Conservation (phyloP, 495 filamentous ascomycete genomes). For the Rhizodiscina lignyota region DNA sequence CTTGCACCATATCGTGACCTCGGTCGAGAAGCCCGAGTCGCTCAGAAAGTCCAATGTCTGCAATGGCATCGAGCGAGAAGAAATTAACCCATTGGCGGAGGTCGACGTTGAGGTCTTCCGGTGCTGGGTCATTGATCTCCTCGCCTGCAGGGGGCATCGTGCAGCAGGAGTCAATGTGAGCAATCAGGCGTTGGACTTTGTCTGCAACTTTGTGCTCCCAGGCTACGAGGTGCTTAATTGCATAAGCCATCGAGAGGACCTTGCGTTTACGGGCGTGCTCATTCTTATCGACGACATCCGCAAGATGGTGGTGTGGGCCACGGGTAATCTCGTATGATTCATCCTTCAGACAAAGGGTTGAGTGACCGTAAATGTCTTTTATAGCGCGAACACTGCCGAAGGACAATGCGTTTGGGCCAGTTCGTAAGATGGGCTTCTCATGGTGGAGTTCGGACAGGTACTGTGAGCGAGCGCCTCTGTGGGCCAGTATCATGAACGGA, state of each 20-base stretch:
- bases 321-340: slow-evolving; percentile 24
- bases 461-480: slow-evolving; percentile 27
- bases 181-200: slow-evolving; percentile 8
- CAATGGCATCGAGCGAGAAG: slow-evolving; percentile 22
- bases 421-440: slow-evolving; percentile 28
- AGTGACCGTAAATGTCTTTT: slow-evolving; percentile 39
- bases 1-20: slow-evolving; percentile 26
- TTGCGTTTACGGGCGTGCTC: slow-evolving; percentile 19
- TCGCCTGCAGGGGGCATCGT: slow-evolving; percentile 1
- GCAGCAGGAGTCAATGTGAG: slow-evolving; percentile 12
- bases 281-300: slow-evolving; percentile 14
- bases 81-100: slow-evolving; percentile 9
- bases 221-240: slow-evolving; percentile 5
- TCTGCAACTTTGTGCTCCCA: slow-evolving; percentile 9
- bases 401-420: slow-evolving; percentile 34
- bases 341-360: slow-evolving; percentile 33
- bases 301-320: slow-evolving; percentile 19
- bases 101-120: slow-evolving; percentile 9
- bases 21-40: slow-evolving; percentile 33
- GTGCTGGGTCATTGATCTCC: neutral
- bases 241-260: slow-evolving; percentile 5
- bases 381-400: slow-evolving; percentile 30
- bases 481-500: slow-evolving; percentile 27
- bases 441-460: slow-evolving; percentile 26
- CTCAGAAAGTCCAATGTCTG: slow-evolving; percentile 34